Conservation (phyloP, 2,329 filamentous ascomycete species). For the Neofusicoccum kwambonambiense region DNA sequence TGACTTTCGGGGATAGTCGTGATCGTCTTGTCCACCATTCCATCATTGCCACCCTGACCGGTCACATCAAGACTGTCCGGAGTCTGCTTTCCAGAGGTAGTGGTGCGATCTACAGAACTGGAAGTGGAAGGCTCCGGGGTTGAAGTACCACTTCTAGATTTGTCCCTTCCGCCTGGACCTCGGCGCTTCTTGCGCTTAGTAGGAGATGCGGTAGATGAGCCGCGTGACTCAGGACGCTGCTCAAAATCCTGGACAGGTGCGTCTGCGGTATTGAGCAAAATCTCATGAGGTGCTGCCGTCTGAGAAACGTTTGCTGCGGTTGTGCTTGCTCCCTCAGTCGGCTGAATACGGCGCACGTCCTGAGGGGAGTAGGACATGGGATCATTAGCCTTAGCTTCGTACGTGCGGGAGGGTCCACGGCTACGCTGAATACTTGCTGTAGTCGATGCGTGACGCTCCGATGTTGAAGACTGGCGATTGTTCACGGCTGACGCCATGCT, state of each 20-base stretch:
- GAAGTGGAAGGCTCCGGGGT: neutral
- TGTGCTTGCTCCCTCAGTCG: neutral
- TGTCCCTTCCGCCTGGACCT: neutral
- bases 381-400: neutral
- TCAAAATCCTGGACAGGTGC: neutral
- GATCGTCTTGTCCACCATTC: neutral
- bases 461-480: neutral
- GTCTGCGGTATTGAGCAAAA: neutral
- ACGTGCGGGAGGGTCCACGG: neutral
- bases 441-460: neutral
- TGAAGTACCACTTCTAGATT: neutral
- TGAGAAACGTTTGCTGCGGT: neutral
- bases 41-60: neutral
- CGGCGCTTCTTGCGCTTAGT: neutral
- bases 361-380: conserved; percentile 10
- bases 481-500: neutral
- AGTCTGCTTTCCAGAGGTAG: neutral
- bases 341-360: neutral
- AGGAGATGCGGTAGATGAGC: neutral
- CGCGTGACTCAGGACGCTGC: neutral
- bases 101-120: neutral
- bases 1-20: neutral
- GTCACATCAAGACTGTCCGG: neutral
- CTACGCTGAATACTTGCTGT: neutral
- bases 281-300: neutral